phyloP scores from a whole-genome alignment of 2,329 filamentous ascomycete species.

The Penicillium digitatum region DNA sequence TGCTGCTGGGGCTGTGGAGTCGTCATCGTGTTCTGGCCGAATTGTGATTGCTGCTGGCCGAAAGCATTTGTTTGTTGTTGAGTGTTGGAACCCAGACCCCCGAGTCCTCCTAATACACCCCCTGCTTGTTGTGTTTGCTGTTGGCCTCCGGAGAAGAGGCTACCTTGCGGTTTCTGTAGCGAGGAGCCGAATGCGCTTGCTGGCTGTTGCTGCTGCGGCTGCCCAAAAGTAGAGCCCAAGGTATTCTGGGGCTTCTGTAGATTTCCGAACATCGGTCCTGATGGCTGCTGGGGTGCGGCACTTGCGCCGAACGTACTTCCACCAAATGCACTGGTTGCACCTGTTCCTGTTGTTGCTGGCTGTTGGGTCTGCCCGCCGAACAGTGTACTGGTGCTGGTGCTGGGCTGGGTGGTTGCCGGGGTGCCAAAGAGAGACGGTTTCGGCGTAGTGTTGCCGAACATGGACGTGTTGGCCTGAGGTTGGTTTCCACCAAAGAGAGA shows the following conservation, averaged over 20 bases:
- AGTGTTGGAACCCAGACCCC: slow-evolving; percentile 31
- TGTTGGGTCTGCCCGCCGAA: slow-evolving; percentile 30
- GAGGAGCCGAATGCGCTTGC: slow-evolving; percentile 26
- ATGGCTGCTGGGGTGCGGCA: slow-evolving; percentile 30
- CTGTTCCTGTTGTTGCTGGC: slow-evolving; percentile 17
- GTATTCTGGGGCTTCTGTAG: slow-evolving; percentile 16
- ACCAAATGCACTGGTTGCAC: slow-evolving; percentile 18
- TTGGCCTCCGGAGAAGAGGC: slow-evolving; percentile 27
- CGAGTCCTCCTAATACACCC: slow-evolving; percentile 39
- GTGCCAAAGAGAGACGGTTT: slow-evolving; percentile 41
- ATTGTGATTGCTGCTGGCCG: slow-evolving; percentile 38
- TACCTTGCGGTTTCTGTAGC: slow-evolving; percentile 25
- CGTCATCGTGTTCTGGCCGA: slow-evolving; percentile 40
- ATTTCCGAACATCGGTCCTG: slow-evolving; percentile 29
- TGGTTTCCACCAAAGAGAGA: slow-evolving; percentile 38
- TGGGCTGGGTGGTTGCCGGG: slow-evolving; percentile 24
- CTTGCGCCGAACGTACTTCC: slow-evolving; percentile 23
- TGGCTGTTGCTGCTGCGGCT: slow-evolving; percentile 23
- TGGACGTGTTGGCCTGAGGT: slow-evolving; percentile 12
- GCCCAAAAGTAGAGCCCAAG: slow-evolving; percentile 14
- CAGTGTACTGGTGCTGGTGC: slow-evolving; percentile 28
- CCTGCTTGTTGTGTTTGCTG: slow-evolving; percentile 17
- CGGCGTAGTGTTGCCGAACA: slow-evolving; percentile 33
- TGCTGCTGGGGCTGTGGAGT: slow-evolving; percentile 28
- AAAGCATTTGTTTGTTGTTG: slow-evolving; percentile 25